Base-by-base conservation (phyloP, 2,329 filamentous ascomycete genomes). In the Alternaria longipes region DNA sequence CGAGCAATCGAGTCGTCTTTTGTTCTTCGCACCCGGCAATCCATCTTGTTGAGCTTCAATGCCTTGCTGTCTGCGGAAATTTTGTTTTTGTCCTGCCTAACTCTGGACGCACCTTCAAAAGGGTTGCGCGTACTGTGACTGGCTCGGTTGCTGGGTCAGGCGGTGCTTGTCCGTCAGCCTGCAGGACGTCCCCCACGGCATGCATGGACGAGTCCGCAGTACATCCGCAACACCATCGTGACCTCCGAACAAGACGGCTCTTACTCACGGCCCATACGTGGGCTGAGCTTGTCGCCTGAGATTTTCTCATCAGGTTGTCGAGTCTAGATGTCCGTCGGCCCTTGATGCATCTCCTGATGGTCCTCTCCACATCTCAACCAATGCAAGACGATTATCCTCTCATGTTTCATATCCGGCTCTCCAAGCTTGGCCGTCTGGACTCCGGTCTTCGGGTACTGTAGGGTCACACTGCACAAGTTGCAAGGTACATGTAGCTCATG, bases 131-230 rank as follows among this genome's bases (percentile, higher is more conserved):
- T 51, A 26, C 61, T 52, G 57, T 65, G 53, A 72, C 61, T 72
- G 68, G 69, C 62, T 64, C 64, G 64, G 32, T 65, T 64, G 24
- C 11, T 16, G 32, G 56, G 63, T 67, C 65, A 64, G 54, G 54
- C 53, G 59, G 56, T 50, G n/a, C 51, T 47, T 34, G 46, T 18
- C 50, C 58, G 45, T 59, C 52, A 61, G 44, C 62, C 49, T 44
- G 59, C 61, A 59, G 54, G 18, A 44, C 38, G 24, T 30, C 45
- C 46, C 54, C 38, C 55, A 49, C 58, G 36, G 38, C 20, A 45
- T 45, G 22, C 14, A 46, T 28, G 34, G 16, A 38, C 16, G 18
- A 36, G 30, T 38, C 47, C 32, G 30, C 47, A 51, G 30, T 38
- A 18, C 32, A 51, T 16, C 32, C 46, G 56, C 51, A 53, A 50